These are phyloP conservation scores for Fusarium sarcochroum DNA, from an alignment of 2,329 filamentous ascomycete genomes.

Conservation along the genomic window DNA sequence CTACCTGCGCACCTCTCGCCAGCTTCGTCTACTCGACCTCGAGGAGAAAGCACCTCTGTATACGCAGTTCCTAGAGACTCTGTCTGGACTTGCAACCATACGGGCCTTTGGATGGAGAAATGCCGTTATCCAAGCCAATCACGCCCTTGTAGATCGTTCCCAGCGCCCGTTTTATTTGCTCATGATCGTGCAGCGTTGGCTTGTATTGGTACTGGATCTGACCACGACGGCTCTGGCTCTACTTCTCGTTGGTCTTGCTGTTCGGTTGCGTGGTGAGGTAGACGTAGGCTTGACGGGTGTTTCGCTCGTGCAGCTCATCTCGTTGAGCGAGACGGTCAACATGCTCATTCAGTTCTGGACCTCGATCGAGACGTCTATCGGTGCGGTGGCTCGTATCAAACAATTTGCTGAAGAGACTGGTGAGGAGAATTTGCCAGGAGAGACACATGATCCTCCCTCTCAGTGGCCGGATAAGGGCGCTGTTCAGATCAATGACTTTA, in stretches of 20 bases:
- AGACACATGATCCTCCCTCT: constrained; percentile 37
- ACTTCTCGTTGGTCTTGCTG: constrained; percentile 62
- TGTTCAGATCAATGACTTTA: constrained; percentile 48
- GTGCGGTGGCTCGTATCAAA: constrained; percentile 54
- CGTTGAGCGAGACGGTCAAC: constrained; percentile 54
- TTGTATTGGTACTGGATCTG: constrained; percentile 65
- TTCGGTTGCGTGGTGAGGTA: constrained; percentile 49
- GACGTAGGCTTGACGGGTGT: constrained; percentile 53
- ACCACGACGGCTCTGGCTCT: constrained; percentile 63
- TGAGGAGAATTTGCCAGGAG: constrained; percentile 45
- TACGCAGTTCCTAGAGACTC: constrained; percentile 60
- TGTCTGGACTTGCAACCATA: constrained; percentile 63
- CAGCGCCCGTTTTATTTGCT: constrained; percentile 71
- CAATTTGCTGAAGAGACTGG: constrained; percentile 50
- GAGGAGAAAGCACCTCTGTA: constrained; percentile 59
- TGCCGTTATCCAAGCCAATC: constrained; percentile 59
- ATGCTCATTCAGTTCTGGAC: constrained; percentile 57
- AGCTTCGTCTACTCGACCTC: constrained; percentile 59
- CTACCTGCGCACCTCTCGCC: constrained; percentile 60
- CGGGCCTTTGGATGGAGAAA: constrained; percentile 67
- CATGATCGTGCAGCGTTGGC: constrained; percentile 70
- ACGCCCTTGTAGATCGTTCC: constrained; percentile 64
- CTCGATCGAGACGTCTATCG: constrained; percentile 55
- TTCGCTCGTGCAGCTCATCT: constrained; percentile 51
- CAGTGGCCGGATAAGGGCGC: constrained; percentile 52